Evolutionary conservation across 2,329 filamentous ascomycete genomes (phyloP).

Genomic region (Alternaria gaisen): DNA sequence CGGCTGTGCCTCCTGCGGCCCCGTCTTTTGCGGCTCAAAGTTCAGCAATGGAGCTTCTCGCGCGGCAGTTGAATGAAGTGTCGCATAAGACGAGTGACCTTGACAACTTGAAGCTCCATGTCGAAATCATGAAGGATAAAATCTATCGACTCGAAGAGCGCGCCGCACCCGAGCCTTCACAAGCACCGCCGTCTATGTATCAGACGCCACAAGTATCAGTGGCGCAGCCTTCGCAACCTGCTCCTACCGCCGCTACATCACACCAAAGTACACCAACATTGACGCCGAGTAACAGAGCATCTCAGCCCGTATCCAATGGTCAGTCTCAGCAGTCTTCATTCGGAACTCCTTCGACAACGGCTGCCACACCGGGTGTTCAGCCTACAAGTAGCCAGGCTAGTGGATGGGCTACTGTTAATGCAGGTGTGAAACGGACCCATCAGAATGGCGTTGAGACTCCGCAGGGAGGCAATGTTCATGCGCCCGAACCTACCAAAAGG

Average conservation of each 20-base stretch:
- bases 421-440: conserved; percentile 51
- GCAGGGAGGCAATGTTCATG: conserved; percentile 34
- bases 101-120: conserved; percentile 57
- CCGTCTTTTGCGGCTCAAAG: conserved; percentile 36
- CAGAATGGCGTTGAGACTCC: conserved; percentile 48
- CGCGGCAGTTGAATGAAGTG: conserved; percentile 52
- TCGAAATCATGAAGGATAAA: conserved; percentile 60
- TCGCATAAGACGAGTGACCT: conserved; percentile 57
- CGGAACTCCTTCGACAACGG: conserved; percentile 5
- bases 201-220: conserved; percentile 17
- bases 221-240: background rate
- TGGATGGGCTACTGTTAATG: conserved; percentile 58
- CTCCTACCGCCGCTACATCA: background rate
- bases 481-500: conserved; percentile 55
- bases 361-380: conserved; percentile 30
- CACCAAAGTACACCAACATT: conserved; percentile 1
- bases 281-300: background rate
- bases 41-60: conserved; percentile 56
- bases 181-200: conserved; percentile 16
- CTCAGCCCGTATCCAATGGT: background rate
- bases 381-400: conserved; percentile 30
- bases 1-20: conserved; percentile 4
- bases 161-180: conserved; percentile 14
- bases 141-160: conserved; percentile 52
- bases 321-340: conserved; percentile 13